These are phyloP conservation scores for Trichoderma afroharzianum DNA, from an alignment of 2,329 filamentous ascomycete species.

Conservation along the genomic window DNA sequence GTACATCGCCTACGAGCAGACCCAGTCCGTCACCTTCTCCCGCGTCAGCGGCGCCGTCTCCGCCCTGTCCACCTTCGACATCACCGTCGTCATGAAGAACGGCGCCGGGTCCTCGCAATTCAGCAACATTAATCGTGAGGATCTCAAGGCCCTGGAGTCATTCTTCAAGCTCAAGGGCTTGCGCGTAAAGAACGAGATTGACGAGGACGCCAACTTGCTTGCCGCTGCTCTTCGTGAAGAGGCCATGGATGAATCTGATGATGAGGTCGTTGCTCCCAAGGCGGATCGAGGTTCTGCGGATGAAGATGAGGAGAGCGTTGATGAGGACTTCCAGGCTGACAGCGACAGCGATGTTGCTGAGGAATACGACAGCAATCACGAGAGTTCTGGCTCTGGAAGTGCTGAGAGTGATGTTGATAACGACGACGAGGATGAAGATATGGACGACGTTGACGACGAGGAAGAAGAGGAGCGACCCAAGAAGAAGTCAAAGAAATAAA, in stretches of 20 bases:
- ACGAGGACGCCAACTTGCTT: conserved; percentile 80
- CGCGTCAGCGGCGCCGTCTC: conserved; percentile 92
- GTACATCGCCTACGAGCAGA: conserved; percentile 93
- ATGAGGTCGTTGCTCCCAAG: conserved; percentile 67
- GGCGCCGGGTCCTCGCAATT: conserved; percentile 90
- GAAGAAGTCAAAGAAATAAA: conserved; percentile 33
- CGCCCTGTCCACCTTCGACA: conserved; percentile 93
- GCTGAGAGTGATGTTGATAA: conserved; percentile 48
- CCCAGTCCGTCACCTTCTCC: conserved; percentile 88
- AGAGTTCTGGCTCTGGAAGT: conserved; percentile 73
- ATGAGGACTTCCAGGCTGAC: conserved; percentile 92
- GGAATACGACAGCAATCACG: conserved; percentile 88
- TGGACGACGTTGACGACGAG: conserved; percentile 33
- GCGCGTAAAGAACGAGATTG: conserved; percentile 97
- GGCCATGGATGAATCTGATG: conserved; percentile 78
- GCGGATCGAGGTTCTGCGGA: conserved; percentile 87
- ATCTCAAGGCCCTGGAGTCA: conserved; percentile 91
- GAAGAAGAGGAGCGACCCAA: conserved; percentile 45
- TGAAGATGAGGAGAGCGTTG: conserved; percentile 90
- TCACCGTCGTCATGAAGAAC: conserved; percentile 85
- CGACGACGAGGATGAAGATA: conserved; percentile 36
- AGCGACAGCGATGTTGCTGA: conserved; percentile 94
- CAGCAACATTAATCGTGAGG: conserved; percentile 98
- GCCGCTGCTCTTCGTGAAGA: conserved; percentile 81
- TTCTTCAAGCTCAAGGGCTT: conserved; percentile 97